phyloP scores from a whole-genome alignment of 495 filamentous ascomycete genomes.

The Aspergillus hancockii region DNA sequence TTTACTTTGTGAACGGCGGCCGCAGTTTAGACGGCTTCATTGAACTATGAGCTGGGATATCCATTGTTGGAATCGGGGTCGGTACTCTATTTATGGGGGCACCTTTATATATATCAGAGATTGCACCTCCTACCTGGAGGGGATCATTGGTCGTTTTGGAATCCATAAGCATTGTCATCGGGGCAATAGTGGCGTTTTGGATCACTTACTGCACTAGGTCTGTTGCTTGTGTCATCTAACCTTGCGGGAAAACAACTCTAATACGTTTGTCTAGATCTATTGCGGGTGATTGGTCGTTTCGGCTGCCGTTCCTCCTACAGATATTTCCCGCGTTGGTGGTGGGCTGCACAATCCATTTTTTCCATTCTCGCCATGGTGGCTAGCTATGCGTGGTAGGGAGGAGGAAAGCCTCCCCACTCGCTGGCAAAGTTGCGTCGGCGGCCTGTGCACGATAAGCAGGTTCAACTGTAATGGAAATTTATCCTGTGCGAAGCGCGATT shows the following conservation, averaged over 20 bases:
- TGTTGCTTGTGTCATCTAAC: slow-evolving; percentile 1
- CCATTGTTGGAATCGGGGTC: slow-evolving; percentile 34
- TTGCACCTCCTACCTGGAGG: slow-evolving; percentile 61
- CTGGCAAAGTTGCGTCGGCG: slow-evolving; percentile 38
- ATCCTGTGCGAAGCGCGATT: slow-evolving; percentile 27
- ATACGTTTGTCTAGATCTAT: slow-evolving; percentile 26
- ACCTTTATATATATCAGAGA: slow-evolving; percentile 69
- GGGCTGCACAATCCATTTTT: slow-evolving; percentile 58
- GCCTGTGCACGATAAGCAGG: slow-evolving; percentile 19
- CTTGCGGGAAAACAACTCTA: neutral
- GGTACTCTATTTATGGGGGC: slow-evolving; percentile 33
- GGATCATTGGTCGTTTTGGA: slow-evolving; percentile 68
- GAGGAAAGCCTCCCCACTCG: slow-evolving; percentile 58
- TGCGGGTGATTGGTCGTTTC: slow-evolving; percentile 52
- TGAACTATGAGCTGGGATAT: slow-evolving; percentile 27
- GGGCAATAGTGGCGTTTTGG: slow-evolving; percentile 70
- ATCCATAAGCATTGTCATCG: slow-evolving; percentile 69
- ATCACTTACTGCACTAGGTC: slow-evolving; percentile 64
- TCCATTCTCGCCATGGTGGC: slow-evolving; percentile 70
- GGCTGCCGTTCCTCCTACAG: slow-evolving; percentile 68
- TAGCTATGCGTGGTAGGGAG: slow-evolving; percentile 62
- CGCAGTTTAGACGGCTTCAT: slow-evolving; percentile 30
- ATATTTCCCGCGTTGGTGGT: slow-evolving; percentile 63
- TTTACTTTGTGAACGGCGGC: slow-evolving; percentile 30
- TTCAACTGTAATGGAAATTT: slow-evolving; percentile 24